These are phyloP conservation scores for Ilyonectria sp. DNA, from an alignment of 2,329 filamentous ascomycete species.

Conservation along the genomic window DNA sequence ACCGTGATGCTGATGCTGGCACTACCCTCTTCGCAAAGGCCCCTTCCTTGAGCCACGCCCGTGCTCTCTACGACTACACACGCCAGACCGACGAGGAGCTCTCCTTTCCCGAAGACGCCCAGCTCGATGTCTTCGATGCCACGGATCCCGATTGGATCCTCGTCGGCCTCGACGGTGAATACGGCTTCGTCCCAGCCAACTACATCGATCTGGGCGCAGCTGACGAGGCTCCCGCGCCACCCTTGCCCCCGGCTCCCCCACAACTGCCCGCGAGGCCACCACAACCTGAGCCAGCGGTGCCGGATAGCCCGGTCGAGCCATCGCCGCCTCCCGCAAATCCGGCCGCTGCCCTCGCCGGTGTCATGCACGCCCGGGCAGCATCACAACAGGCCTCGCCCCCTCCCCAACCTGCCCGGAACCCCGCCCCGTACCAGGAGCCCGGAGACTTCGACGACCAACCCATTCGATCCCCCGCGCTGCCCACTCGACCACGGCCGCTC, in stretches of 20 bases:
- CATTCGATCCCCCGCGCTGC: slow-evolving; percentile 56
- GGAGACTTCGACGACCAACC: slow-evolving; percentile 50
- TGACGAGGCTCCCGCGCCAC: slow-evolving; percentile 59
- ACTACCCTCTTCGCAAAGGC: slow-evolving; percentile 64
- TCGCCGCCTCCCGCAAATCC: slow-evolving; percentile 57
- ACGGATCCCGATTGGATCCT: slow-evolving; percentile 98
- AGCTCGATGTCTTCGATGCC: slow-evolving; percentile 87
- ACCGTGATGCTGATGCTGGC: slow-evolving; percentile 17
- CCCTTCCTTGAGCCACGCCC: slow-evolving; percentile 78
- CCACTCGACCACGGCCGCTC: slow-evolving; percentile 52
- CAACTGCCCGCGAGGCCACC: slow-evolving; percentile 63
- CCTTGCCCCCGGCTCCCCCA: slow-evolving; percentile 56
- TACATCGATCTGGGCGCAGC: slow-evolving; percentile 84
- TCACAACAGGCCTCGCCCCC: slow-evolving; percentile 49
- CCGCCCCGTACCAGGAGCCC: slow-evolving; percentile 46
- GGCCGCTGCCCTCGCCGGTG: slow-evolving; percentile 69
- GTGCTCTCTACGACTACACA: slow-evolving; percentile 97
- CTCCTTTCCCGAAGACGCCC: slow-evolving; percentile 91
- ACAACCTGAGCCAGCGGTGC: slow-evolving; percentile 50
- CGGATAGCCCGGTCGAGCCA: slow-evolving; percentile 51
- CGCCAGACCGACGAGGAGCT: slow-evolving; percentile 98
- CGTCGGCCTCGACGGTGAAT: slow-evolving; percentile 87
- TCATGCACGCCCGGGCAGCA: slow-evolving; percentile 65
- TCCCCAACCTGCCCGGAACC: slow-evolving; percentile 47
- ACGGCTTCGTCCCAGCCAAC: slow-evolving; percentile 94